Evolutionary conservation across 805 yeast species (phyloP).

Genomic region (Wickerhamiella vanderwaltii): DNA sequence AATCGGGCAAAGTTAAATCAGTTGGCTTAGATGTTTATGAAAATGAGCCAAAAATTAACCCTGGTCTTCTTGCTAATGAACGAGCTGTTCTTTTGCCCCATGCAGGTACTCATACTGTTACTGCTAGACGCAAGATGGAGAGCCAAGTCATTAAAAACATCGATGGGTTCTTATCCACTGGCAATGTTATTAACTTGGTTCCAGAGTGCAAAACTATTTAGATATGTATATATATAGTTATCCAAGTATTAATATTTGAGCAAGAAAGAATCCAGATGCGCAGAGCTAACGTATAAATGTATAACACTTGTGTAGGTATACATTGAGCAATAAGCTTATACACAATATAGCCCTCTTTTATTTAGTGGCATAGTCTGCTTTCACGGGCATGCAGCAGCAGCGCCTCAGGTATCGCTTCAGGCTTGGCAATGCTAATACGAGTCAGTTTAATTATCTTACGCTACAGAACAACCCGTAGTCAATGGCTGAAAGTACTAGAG

Average conservation of each 20-base stretch:
- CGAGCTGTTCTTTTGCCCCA: constrained; percentile 46
- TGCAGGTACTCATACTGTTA: constrained; percentile 34
- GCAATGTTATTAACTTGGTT: constrained; percentile 62
- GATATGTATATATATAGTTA: background rate
- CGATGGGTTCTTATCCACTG: constrained; percentile 42
- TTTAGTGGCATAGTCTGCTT: too few species aligned
- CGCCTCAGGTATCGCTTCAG: too few species aligned
- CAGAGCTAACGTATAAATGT: too few species aligned
- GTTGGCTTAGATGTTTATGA: constrained; percentile 55
- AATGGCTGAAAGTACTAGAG: too few species aligned
- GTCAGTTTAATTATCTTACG: too few species aligned
- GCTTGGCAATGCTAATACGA: too few species aligned
- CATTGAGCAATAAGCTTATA: too few species aligned
- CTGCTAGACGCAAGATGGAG: constrained; percentile 60
- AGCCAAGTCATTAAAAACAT: constrained; percentile 62
- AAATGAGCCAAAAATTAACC: constrained; percentile 41
- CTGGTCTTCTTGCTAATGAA: constrained; percentile 35
- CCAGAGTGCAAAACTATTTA: constrained; percentile 48
- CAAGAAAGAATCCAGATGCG: too few species aligned
- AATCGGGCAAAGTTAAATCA: constrained; percentile 38
- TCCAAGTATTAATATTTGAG: background rate
- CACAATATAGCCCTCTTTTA: too few species aligned
- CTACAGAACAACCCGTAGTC: too few species aligned
- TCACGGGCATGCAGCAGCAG: too few species aligned
- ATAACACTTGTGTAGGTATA: too few species aligned